Evolutionary conservation across 108 stramenopile genomes (phyloP).

Genomic region (Pseudonitzschia multistriata): DNA sequence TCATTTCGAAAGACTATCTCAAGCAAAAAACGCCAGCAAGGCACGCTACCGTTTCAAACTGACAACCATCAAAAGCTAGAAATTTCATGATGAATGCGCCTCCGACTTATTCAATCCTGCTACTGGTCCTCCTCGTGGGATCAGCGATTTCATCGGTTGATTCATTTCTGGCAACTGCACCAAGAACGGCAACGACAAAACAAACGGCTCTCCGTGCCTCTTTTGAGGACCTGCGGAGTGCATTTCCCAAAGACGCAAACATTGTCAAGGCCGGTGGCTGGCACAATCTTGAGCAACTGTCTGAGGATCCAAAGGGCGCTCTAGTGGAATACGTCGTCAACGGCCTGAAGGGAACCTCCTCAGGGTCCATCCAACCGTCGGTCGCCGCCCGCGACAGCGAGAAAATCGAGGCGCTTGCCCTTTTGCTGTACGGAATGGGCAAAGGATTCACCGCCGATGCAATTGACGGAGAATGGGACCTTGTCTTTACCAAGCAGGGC

Average conservation of each 20-base stretch:
- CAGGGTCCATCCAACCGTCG: background rate
- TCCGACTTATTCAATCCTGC: too few species aligned
- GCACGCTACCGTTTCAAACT: too few species aligned
- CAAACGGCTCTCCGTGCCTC: too few species aligned
- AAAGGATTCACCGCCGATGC: conserved; percentile 49
- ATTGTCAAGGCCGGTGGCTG: conserved; percentile 41
- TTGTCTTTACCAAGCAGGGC: conserved; percentile 33
- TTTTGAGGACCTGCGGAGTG: conserved; percentile 8
- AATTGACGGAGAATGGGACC: conserved; percentile 48
- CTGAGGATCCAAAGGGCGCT: conserved; percentile 36
- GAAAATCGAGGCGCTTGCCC: conserved; percentile 23
- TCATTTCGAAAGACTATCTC: too few species aligned
- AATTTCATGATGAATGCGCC: too few species aligned
- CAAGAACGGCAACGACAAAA: too few species aligned
- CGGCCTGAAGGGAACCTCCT: conserved; percentile 11
- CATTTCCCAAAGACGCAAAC: conserved; percentile 21
- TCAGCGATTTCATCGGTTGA: too few species aligned
- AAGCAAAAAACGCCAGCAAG: too few species aligned
- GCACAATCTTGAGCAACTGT: conserved; percentile 32
- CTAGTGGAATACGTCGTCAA: conserved; percentile 28
- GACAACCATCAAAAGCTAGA: too few species aligned
- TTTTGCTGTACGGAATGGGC: conserved; percentile 33
- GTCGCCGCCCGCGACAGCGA: conserved; percentile 2
- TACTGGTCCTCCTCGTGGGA: too few species aligned
- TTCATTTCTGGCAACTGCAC: too few species aligned